Evolutionary conservation across 495 filamentous ascomycete species (phyloP).

Genomic region (Staphylotrichum longicolle): DNA sequence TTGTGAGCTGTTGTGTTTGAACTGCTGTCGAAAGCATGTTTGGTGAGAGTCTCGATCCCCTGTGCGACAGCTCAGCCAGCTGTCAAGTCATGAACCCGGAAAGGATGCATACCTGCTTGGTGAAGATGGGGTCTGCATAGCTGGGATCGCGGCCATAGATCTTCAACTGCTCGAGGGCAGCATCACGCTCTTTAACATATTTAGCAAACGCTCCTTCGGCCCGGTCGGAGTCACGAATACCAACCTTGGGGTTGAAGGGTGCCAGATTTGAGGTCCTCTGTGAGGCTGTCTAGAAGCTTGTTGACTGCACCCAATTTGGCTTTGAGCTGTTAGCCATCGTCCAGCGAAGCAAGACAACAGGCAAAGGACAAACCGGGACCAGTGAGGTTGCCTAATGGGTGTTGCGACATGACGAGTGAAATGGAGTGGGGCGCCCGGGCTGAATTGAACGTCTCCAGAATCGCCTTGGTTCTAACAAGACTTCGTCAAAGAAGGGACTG

Average conservation of each 20-base stretch:
- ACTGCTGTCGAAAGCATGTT: conserved; percentile 66
- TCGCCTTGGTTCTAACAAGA: no score
- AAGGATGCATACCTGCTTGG: conserved; percentile 57
- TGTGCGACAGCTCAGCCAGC: conserved; percentile 34
- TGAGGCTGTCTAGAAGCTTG: conserved; percentile 55
- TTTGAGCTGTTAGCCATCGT: conserved; percentile 32
- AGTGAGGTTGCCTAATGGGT: not conserved
- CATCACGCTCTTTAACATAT: conserved; percentile 53
- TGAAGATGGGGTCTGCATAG: conserved; percentile 78
- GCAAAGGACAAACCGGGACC: conserved; percentile 1
- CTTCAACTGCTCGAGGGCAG: conserved; percentile 70
- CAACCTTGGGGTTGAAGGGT: conserved; percentile 57
- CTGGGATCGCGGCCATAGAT: conserved; percentile 69
- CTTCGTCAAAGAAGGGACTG: no score
- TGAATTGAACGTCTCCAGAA: no score
- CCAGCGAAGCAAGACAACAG: not conserved
- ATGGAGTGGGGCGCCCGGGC: no score
- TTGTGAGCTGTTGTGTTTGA: conserved; percentile 63
- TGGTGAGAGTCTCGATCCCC: conserved; percentile 72
- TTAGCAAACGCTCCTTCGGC: not conserved
- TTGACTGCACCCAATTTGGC: conserved; percentile 65
- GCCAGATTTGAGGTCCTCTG: conserved; percentile 55
- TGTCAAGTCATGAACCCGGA: not conserved
- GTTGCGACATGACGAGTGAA: not conserved
- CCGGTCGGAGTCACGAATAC: conserved; percentile 22